Evolutionary conservation across 352 stramenopile genomes (phyloP).

Genomic region (Globisporangium echinulatum): DNA sequence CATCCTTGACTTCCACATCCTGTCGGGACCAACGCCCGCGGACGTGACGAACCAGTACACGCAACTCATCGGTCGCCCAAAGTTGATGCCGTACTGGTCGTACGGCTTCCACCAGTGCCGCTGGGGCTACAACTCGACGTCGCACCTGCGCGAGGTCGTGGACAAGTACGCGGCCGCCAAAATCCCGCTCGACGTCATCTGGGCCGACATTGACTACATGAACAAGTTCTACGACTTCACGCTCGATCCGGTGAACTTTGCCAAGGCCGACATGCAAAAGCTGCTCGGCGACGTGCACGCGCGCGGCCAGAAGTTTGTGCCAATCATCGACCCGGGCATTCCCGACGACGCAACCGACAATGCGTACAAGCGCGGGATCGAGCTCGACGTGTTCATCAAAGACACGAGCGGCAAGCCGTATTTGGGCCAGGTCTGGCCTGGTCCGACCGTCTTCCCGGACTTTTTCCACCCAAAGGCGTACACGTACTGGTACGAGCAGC

Average conservation of each 20-base stretch:
- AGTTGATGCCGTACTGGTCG: slow-evolving; percentile 54
- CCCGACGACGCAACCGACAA: slow-evolving; percentile 40
- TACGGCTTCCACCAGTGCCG: slow-evolving; percentile 62
- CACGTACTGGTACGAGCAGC: slow-evolving; percentile 60
- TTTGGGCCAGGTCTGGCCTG: slow-evolving; percentile 76
- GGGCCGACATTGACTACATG: slow-evolving; percentile 61
- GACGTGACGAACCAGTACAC: slow-evolving; percentile 48
- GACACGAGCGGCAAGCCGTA: slow-evolving; percentile 51
- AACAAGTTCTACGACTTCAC: slow-evolving; percentile 52
- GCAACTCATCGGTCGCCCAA: slow-evolving; percentile 36
- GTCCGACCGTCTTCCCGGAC: slow-evolving; percentile 72
- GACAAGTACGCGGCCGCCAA: slow-evolving; percentile 27
- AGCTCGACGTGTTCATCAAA: slow-evolving; percentile 77
- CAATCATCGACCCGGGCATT: slow-evolving; percentile 83
- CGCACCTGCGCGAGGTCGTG: slow-evolving; percentile 18
- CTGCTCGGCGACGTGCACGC: slow-evolving; percentile 49
- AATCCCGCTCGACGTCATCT: slow-evolving; percentile 45
- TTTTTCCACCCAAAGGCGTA: slow-evolving; percentile 70
- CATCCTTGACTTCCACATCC: slow-evolving; percentile 52
- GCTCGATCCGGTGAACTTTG: slow-evolving; percentile 39
- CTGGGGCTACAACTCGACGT: slow-evolving; percentile 28
- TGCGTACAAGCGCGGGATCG: slow-evolving; percentile 45
- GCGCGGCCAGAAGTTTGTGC: slow-evolving; percentile 55
- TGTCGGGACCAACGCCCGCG: slow-evolving; percentile 31
- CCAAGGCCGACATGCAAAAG: slow-evolving; percentile 18